Percentiles rank a stretch among this genome's conserved stretches.
Evolutionary conservation across 164 flowering plant genomes (phyloP).

Genomic region (Chimonanthus salicifolius): DNA sequence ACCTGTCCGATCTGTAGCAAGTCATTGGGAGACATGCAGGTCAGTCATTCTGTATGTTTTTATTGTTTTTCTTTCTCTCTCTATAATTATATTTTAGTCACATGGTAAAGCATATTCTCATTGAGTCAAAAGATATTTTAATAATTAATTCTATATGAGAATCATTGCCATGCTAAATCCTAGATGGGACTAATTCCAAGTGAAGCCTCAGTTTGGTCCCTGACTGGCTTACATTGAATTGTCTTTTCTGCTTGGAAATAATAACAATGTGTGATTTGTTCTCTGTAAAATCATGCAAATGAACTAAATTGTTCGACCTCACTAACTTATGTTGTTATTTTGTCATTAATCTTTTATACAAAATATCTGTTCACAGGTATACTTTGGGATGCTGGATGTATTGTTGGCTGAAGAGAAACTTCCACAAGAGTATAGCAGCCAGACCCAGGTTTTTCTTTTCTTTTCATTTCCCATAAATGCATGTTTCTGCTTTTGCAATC

Average conservation of each 20-base stretch:
- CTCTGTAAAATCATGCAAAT: too few species aligned
- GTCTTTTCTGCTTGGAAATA: too few species aligned
- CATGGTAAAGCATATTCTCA: background rate
- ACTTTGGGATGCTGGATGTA: conserved; percentile 77
- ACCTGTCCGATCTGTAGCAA: conserved; percentile 91
- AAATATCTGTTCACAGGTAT: conserved; percentile 44
- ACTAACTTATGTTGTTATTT: background rate
- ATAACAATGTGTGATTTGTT: too few species aligned
- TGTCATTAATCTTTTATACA: background rate
- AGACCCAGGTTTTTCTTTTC: conserved; percentile 53
- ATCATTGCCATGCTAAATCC: background rate
- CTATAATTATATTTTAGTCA: background rate
- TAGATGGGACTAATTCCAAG: background rate
- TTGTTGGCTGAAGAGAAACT: conserved; percentile 66
- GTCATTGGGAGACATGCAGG: conserved; percentile 96
- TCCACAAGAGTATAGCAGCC: conserved; percentile 58
- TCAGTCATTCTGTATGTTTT: conserved; percentile 25
- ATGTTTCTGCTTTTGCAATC: background rate
- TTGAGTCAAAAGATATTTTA: background rate
- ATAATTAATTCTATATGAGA: background rate
- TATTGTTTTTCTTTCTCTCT: background rate
- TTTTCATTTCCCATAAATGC: background rate
- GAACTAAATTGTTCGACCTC: background rate
- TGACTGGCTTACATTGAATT: background rate
- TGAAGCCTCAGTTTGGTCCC: background rate